Percentiles rank a stretch among this genome's conserved stretches.
Evolutionary conservation across 768 basidiomycete genomes (phyloP).

Genomic region (Tylopilus felleus): DNA sequence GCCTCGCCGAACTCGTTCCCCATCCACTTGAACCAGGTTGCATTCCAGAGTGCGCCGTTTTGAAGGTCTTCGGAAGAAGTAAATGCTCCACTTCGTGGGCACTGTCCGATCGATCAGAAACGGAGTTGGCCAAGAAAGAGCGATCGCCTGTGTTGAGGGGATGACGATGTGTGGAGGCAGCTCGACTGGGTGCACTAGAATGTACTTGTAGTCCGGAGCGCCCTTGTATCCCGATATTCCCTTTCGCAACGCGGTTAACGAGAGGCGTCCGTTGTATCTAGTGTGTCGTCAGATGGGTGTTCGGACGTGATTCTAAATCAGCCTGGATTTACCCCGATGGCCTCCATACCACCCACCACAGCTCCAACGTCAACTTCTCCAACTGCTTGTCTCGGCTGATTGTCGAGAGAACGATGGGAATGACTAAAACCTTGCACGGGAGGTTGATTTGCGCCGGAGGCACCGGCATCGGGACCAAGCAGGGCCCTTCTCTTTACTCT

Average conservation of each 20-base stretch:
- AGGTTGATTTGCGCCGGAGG: slow-evolving; percentile 15
- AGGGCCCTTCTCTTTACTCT: slow-evolving; percentile 81
- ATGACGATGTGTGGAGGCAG: slow-evolving; percentile 40
- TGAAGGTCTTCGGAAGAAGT: slow-evolving; percentile 35
- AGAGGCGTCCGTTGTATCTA: slow-evolving; percentile 74
- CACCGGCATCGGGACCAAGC: slow-evolving; percentile 44
- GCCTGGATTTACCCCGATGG: slow-evolving; percentile 45
- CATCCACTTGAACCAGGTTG: slow-evolving; percentile 36
- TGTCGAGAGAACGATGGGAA: slow-evolving; percentile 18
- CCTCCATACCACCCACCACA: slow-evolving; percentile 65
- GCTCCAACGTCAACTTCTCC: slow-evolving; percentile 46
- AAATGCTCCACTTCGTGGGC: slow-evolving; percentile 71
- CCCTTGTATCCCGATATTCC: slow-evolving; percentile 30
- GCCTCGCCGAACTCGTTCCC: slow-evolving; percentile 27
- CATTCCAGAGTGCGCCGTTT: slow-evolving; percentile 18
- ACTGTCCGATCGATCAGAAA: slow-evolving; percentile 63
- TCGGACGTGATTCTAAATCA: neutral
- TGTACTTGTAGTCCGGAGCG: slow-evolving; percentile 31
- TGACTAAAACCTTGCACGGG: slow-evolving; percentile 15
- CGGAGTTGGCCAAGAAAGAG: slow-evolving; percentile 42
- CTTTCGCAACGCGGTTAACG: slow-evolving; percentile 43
- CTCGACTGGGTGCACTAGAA: slow-evolving; percentile 23
- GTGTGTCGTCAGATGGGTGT: slow-evolving; percentile 3
- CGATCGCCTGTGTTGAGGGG: slow-evolving; percentile 37
- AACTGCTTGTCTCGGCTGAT: slow-evolving; percentile 15